Conservation (phyloP, 2,329 filamentous ascomycete species). For the Fusarium sp. region DNA sequence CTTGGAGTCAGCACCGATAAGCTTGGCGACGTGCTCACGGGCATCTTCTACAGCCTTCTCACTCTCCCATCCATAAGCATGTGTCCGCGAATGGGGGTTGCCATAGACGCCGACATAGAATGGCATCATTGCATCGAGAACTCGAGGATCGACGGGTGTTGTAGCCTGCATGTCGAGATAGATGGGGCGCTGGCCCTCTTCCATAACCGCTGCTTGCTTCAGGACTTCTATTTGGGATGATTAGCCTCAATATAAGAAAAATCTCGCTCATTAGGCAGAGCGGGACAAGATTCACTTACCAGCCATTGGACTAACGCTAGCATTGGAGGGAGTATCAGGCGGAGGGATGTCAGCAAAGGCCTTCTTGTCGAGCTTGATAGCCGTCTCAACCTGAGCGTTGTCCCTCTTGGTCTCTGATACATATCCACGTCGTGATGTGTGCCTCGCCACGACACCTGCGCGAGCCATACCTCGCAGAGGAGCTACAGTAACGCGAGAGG, state of each 20-base stretch:
- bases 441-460: conserved; percentile 43
- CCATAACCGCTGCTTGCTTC: conserved; percentile 92
- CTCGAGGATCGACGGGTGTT: conserved; percentile 91
- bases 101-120: conserved; percentile 94
- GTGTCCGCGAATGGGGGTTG: conserved; percentile 96
- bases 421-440: conserved; percentile 68
- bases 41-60: conserved; percentile 93
- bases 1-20: conserved; percentile 95
- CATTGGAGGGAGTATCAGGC: conserved; percentile 48
- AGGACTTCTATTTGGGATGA: conserved; percentile 68
- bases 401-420: conserved; percentile 85
- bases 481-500: conserved; percentile 49
- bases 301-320: conserved; percentile 83
- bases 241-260: conserved; percentile 23
- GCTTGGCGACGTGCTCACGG: conserved; percentile 79
- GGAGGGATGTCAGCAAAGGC: conserved; percentile 71
- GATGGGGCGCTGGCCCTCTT: conserved; percentile 90
- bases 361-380: conserved; percentile 87
- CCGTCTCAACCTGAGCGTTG: conserved; percentile 84
- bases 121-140: conserved; percentile 96
- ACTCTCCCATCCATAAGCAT: conserved; percentile 98
- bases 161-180: conserved; percentile 99
- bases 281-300: conserved; percentile 41
- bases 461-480: conserved; percentile 44
- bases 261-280: neutral